Conservation (phyloP, 495 filamentous ascomycete genomes). For the Paragyromitra xinjiangensis region DNA sequence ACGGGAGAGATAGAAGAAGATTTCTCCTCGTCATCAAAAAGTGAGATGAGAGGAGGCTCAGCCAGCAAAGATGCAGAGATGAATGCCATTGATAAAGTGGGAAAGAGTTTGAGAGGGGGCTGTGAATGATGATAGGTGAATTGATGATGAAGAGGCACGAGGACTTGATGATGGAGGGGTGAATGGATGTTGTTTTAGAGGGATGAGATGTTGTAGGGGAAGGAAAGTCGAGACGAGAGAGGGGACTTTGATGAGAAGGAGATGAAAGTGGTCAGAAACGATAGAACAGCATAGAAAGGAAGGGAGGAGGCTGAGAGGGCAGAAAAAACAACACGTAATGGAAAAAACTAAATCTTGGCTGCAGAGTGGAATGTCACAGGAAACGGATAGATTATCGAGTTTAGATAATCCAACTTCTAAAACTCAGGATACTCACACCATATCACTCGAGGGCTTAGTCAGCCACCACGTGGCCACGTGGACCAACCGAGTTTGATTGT, state of each 20-base stretch:
- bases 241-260: not conserved
- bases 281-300: no score
- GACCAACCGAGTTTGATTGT: no score
- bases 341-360: no score
- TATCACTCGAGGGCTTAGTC: not conserved
- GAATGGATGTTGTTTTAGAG: not conserved
- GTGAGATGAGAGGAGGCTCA: conserved; percentile 26
- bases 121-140: not conserved
- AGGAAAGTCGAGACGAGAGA: not conserved
- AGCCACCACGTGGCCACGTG: not conserved
- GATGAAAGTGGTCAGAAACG: not conserved
- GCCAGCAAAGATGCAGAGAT: conserved; percentile 12
- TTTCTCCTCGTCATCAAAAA: conserved; percentile 7
- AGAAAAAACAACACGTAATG: no score
- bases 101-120: not conserved
- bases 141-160: not conserved
- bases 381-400: no score
- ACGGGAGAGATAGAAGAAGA: no score
- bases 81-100: conserved; percentile 15
- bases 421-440: not conserved
- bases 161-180: not conserved
- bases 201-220: not conserved
- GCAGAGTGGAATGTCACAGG: no score
- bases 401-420: not conserved
- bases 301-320: no score